Evolutionary conservation across 129 eudicot genomes (phyloP).

Genomic region (Artemisia annua): DNA sequence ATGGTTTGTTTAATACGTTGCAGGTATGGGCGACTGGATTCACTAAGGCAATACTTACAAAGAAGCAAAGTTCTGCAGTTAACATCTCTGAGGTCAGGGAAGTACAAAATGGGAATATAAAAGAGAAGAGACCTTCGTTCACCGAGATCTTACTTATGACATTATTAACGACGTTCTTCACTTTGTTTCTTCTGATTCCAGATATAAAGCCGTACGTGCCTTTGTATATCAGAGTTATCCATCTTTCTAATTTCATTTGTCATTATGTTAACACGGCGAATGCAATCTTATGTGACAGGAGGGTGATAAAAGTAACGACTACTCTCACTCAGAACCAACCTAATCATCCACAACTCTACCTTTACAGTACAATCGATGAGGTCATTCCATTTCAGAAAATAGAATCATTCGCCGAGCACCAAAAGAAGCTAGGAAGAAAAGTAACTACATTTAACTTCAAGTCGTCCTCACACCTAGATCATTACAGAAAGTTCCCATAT

Average conservation of each 20-base stretch:
- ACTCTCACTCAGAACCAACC: slow-evolving; percentile 59
- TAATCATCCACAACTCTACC: slow-evolving; percentile 74
- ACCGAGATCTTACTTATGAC: slow-evolving; percentile 52
- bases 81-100: slow-evolving; percentile 41
- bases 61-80: slow-evolving; percentile 69
- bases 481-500: slow-evolving; percentile 73
- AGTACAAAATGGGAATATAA: slow-evolving; percentile 30
- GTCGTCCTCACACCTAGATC: slow-evolving; percentile 84
- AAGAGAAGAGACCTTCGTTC: slow-evolving; percentile 43
- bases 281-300: slow-evolving; percentile 41
- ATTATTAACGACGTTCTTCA: slow-evolving; percentile 64
- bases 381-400: slow-evolving; percentile 66
- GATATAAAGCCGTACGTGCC: slow-evolving; percentile 59
- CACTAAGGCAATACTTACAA: slow-evolving; percentile 61
- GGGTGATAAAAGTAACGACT: slow-evolving; percentile 50
- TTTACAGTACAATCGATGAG: slow-evolving; percentile 81
- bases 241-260: too few relatives aligned
- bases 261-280: too few relatives aligned
- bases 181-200: slow-evolving; percentile 56
- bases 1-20: background rate
- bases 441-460: slow-evolving; percentile 62
- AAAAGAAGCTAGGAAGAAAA: slow-evolving; percentile 53
- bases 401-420: slow-evolving; percentile 59
- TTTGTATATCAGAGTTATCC: too few relatives aligned
- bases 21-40: slow-evolving; percentile 99